Percentiles rank a stretch among this genome's conserved stretches.
phyloP scores from a whole-genome alignment of 2,329 filamentous ascomycete species.

The Aureobasidium sp. region DNA sequence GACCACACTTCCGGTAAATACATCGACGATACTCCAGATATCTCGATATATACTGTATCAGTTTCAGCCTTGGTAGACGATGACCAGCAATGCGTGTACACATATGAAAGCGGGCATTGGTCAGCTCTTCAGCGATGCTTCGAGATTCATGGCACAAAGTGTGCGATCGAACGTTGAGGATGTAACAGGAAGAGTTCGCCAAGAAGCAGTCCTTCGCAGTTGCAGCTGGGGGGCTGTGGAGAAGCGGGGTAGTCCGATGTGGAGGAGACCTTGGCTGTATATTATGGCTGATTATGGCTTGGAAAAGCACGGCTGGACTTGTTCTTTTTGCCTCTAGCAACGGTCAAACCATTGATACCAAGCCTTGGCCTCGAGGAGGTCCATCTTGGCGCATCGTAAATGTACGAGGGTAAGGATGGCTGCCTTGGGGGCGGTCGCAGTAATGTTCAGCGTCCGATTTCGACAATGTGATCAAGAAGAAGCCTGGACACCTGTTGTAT shows the following conservation, averaged over 20 bases:
- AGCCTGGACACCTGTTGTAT: background rate
- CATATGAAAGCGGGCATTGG: background rate
- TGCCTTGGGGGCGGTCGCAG: background rate
- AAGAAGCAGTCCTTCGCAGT: background rate
- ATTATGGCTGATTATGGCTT: background rate
- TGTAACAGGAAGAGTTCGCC: background rate
- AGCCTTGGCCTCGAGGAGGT: background rate
- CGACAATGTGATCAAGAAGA: background rate
- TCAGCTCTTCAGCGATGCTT: background rate
- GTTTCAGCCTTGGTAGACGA: background rate
- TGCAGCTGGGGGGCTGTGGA: background rate
- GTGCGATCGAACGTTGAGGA: background rate
- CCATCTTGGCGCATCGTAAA: background rate
- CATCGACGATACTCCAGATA: background rate
- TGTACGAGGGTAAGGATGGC: background rate
- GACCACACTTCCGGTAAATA: background rate
- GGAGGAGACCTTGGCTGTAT: background rate
- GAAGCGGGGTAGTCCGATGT: conserved; percentile 6
- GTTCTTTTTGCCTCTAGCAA: background rate
- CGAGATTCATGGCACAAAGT: background rate
- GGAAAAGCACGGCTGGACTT: conserved; percentile 4
- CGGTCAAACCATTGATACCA: conserved; percentile 9
- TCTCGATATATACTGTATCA: background rate
- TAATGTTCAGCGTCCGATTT: background rate
- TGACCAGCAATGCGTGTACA: background rate